A percentile compares a stretch with the other conserved stretches of the same genome.
Evolutionary conservation across 345 rosid species (phyloP).

Genomic region (Moringa oleifera): DNA sequence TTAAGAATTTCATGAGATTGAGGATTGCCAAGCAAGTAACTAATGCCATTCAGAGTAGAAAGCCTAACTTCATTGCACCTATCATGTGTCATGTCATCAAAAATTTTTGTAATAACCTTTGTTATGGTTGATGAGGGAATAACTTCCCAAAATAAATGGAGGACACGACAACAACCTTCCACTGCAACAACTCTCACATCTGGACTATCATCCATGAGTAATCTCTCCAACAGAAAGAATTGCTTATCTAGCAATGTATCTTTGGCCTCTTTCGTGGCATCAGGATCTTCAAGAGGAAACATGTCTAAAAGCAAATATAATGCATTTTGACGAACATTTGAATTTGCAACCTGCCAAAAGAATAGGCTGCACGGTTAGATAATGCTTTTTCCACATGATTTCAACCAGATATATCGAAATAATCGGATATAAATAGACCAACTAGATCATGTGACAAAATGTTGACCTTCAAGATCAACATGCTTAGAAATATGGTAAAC

Average conservation of each 20-base stretch:
- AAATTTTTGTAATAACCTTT: slow-evolving; percentile 53
- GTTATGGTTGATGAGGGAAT: slow-evolving; percentile 78
- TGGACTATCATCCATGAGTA: slow-evolving; percentile 81
- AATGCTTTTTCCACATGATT: no score
- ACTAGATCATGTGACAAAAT: neutral
- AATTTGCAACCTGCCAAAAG: slow-evolving; percentile 80
- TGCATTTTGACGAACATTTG: slow-evolving; percentile 87
- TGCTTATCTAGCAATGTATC: slow-evolving; percentile 77
- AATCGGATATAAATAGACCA: neutral
- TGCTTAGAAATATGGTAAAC: no score
- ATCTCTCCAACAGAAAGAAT: slow-evolving; percentile 74
- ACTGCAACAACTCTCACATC: slow-evolving; percentile 89
- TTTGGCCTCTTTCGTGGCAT: slow-evolving; percentile 78
- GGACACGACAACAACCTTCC: slow-evolving; percentile 87
- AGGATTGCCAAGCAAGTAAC: slow-evolving; percentile 85
- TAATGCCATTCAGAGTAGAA: slow-evolving; percentile 72
- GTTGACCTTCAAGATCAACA: neutral
- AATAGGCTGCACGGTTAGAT: slow-evolving; percentile 12
- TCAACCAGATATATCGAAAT: no score
- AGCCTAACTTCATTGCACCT: slow-evolving; percentile 74
- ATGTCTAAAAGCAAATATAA: slow-evolving; percentile 81
- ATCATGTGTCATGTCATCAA: slow-evolving; percentile 71
- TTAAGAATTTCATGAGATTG: slow-evolving; percentile 85
- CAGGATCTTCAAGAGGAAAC: slow-evolving; percentile 94
- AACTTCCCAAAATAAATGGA: slow-evolving; percentile 91